phyloP scores from a whole-genome alignment of 768 basidiomycete species.

The Sutorius australiensis region DNA sequence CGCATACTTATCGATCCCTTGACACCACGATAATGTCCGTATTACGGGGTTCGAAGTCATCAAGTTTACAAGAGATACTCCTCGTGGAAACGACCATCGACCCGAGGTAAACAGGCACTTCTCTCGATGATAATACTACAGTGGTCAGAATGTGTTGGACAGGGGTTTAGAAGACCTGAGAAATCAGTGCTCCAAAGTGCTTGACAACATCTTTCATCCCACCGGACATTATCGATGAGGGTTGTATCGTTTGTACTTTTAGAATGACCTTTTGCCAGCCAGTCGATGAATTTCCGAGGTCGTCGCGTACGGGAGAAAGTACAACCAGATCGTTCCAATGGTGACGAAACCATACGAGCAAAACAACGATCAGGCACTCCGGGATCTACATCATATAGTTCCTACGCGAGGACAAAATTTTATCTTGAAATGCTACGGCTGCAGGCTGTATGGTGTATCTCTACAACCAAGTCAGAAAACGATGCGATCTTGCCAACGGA shows the following conservation, averaged over 20 bases:
- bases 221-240: conserved; percentile 2
- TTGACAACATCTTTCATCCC: background rate
- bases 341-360: background rate
- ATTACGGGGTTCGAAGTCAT: background rate
- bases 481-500: too few species aligned
- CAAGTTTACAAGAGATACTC: background rate
- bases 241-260: background rate
- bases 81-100: background rate
- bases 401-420: too few species aligned
- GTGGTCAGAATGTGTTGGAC: background rate
- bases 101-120: background rate
- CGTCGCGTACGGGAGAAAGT: background rate
- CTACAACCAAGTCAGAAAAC: too few species aligned
- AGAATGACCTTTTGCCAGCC: background rate
- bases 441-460: too few species aligned
- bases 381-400: too few species aligned
- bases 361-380: too few species aligned
- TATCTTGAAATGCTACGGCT: too few species aligned
- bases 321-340: background rate
- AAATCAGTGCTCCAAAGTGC: background rate
- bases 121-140: too few species aligned
- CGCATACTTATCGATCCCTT: background rate
- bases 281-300: background rate
- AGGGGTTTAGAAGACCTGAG: background rate
- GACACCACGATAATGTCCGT: conserved; percentile 1